Base-by-base conservation (phyloP, 139 green algal species). In the Micractinium sp. region DNA sequence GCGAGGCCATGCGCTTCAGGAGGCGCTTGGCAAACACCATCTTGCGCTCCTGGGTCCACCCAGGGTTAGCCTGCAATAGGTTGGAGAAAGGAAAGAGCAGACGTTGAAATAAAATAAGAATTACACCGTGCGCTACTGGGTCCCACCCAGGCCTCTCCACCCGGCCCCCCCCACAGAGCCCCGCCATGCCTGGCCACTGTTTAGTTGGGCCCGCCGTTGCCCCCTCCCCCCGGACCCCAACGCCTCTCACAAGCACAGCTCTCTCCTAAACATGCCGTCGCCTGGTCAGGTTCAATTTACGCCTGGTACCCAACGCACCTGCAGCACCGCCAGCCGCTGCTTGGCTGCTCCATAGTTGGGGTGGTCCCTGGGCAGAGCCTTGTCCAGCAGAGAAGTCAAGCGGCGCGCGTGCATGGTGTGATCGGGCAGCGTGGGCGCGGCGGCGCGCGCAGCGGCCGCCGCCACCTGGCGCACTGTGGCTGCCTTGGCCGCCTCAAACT, bases 1-100 rank as follows among this genome's bases (percentile, higher is more conserved):
- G 47, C 47, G 36, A 22, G n/a, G 87, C 71, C 67, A 90, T 63
- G 38, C 56, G 71, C 67, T 85, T 85, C 22, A 90, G 29, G 35
- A 90, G 87, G 39, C 87, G 41, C 41, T 85, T 84, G 27, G 53
- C 77, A 81, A 90, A 90, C 80, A 90, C 87, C 41, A 90, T 75
- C 67, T 90, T 90, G 53, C 81, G 77, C n/a, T 90, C 87, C 41
- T 90, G 87, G 0, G 76, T 23, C 87, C 87, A 90, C 13, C 39
- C 77, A 23, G 87, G 56, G 69, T 90, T 90, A 67, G n/a, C 41
- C 87, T 90, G 87, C 83, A 41, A 38, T 2, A 3, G 14, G 16
- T 27, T 2, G 4, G 60, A 27, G 56, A 63, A 9, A 27, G 35
- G 33, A 33, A 74, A 20, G 67, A 12, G 67, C 67, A n/a, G n/a